Conservation (phyloP, 345 rosid genomes). For the Cardiospermum halicacabum region DNA sequence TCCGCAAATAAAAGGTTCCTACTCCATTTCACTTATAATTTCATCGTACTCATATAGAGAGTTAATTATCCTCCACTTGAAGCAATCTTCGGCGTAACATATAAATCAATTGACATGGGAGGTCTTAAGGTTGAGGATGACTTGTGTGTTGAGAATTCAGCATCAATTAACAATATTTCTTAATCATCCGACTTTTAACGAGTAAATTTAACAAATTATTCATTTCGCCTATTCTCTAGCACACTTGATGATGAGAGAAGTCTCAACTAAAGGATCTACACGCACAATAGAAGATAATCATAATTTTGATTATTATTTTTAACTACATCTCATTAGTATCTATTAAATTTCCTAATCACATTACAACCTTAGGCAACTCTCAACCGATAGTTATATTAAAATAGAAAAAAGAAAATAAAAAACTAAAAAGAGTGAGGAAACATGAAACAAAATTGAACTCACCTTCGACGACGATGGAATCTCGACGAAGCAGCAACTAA, state of each 20-base stretch:
- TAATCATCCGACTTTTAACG: not conserved
- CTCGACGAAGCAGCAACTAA: too few species aligned
- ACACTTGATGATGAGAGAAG: not conserved
- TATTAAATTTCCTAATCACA: too few species aligned
- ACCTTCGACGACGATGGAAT: too few species aligned
- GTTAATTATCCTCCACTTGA: conserved; percentile 69
- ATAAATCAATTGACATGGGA: conserved; percentile 44
- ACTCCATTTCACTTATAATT: conserved; percentile 49
- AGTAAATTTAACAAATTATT: not conserved
- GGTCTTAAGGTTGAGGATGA: conserved; percentile 1
- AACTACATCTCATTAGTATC: not conserved
- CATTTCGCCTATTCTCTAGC: not conserved
- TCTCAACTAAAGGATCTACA: not conserved
- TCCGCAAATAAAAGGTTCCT: conserved; percentile 51
- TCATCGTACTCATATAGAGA: conserved; percentile 68
- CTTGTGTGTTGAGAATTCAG: conserved; percentile 17
- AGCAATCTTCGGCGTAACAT: conserved; percentile 65
- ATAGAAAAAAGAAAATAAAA: too few species aligned
- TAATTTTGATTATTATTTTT: not conserved
- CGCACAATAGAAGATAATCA: not conserved
- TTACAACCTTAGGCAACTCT: too few species aligned
- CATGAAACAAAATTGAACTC: too few species aligned
- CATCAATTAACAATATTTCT: not conserved
- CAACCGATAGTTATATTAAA: too few species aligned
- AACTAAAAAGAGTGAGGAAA: too few species aligned